Percentiles rank a stretch among this genome's conserved stretches.
Evolutionary conservation across 208 protist genomes (phyloP).

Genomic region (Crithidia fasciculata): DNA sequence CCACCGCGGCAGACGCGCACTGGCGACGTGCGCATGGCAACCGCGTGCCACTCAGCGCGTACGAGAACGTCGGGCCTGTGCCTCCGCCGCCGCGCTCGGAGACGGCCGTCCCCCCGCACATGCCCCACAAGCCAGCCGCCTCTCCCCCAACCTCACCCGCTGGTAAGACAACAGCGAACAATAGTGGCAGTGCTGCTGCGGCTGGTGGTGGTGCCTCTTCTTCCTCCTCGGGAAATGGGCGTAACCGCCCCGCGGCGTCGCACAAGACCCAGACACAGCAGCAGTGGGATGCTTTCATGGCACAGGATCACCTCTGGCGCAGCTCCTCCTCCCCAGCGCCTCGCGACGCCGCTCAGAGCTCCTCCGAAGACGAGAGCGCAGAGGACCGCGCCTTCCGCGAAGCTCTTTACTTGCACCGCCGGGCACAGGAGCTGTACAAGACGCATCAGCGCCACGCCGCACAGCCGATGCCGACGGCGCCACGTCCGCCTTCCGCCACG

Average conservation of each 20-base stretch:
- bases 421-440: conserved; percentile 15
- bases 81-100: conserved; percentile 12
- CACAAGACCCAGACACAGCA: conserved; percentile 5
- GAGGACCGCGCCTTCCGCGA: conserved; percentile 27
- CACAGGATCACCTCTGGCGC: conserved; percentile 22
- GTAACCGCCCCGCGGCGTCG: too few relatives aligned
- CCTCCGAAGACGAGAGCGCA: conserved; percentile 12
- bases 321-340: neutral
- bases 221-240: too few relatives aligned
- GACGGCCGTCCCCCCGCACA: too few relatives aligned
- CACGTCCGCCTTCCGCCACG: neutral
- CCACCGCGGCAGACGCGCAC: conserved; percentile 38
- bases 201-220: too few relatives aligned
- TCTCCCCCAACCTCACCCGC: neutral
- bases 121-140: neutral
- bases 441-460: neutral
- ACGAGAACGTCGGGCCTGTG: conserved; percentile 30
- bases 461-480: neutral
- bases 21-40: conserved; percentile 66
- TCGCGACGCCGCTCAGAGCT: neutral
- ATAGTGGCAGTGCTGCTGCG: neutral
- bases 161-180: neutral
- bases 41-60: conserved; percentile 74
- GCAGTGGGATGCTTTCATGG: conserved; percentile 18
- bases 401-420: conserved; percentile 33